Conservation (phyloP, 164 flowering plant genomes). For the Magnolia kwangsiensis region DNA sequence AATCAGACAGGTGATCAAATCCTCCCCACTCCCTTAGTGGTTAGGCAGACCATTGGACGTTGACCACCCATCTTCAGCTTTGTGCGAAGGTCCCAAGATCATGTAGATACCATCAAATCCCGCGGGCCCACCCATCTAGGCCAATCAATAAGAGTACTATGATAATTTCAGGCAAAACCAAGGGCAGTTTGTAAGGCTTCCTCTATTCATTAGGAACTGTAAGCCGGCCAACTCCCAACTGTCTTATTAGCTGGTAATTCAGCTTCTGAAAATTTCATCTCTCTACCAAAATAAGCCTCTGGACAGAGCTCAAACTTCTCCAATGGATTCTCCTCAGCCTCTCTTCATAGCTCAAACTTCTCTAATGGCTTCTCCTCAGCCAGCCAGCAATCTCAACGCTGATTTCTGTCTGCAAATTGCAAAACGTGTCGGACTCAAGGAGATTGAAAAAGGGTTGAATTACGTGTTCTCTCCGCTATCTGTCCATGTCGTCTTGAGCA, state of each 20-base stretch:
- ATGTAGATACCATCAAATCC: no score
- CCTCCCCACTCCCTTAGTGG: no score
- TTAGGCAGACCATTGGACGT: no score
- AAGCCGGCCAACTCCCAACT: neutral
- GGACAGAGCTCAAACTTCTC: neutral
- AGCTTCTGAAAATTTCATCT: neutral
- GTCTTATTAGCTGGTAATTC: neutral
- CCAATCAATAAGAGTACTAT: no score
- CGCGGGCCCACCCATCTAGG: no score
- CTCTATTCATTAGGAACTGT: neutral
- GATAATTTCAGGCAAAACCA: no score
- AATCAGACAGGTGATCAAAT: no score
- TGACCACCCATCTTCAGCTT: no score
- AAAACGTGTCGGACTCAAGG: conserved; percentile 27
- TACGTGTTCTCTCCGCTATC: conserved; percentile 59
- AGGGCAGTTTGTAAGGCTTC: no score
- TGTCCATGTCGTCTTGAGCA: conserved; percentile 45
- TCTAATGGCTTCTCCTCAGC: neutral
- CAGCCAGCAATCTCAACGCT: conserved; percentile 15
- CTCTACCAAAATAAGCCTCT: neutral
- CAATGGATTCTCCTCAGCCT: no score
- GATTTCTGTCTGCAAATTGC: conserved; percentile 39
- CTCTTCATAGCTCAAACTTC: neutral
- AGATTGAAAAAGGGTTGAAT: conserved; percentile 34
- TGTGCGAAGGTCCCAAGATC: no score